Evolutionary conservation across 139 green algal species (phyloP), one percentile per base, ranked within the genome.

Genomic region (Zygnema circumcarinatum): DNA sequence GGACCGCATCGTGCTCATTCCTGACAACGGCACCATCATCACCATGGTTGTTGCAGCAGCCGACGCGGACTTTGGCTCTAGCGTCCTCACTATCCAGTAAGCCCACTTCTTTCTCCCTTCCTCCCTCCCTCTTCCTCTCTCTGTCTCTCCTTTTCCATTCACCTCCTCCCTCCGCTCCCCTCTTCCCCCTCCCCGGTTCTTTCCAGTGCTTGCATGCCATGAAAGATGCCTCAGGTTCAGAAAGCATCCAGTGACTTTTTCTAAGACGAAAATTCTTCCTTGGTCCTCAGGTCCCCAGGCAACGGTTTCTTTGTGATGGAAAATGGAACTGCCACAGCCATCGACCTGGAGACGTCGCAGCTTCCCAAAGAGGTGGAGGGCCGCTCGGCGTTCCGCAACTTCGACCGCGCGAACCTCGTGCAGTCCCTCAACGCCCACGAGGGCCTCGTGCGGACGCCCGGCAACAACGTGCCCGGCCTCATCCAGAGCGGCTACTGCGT

Each of bases 31-130:
- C 7, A 52, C 69, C 35, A 39, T 78, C 11, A 39, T 78, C 69
- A 41, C 35, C 16, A 78, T 78, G 69, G 35, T 20, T 3, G 69
- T 78, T 3, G 69, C 69, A 7, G 35, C 69, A 11, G 69, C 36
- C 16, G 69, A 52, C 16, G 36, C 69, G 35, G 69, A 78, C 16
- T 78, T 52, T 20, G 36, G 36, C 3, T 41, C 36, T 11, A 16
- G 16, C 16, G 69, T 78, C 36, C 69, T 78, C 16, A 41, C 36
- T 11, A 11, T 78, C 69, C 35, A 78, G 69, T 78, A 78, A 39
- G 69, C 29, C 29, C 25, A 25, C 29, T 29, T 72, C 54, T 72
- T 29, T 72, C 54, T 29, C 54, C 29, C 25, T 29, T 29, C 54
- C 54, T 72, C 54, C 29, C 54, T 72, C 54, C 29, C 54, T 72